These are phyloP conservation scores for Backusella circina DNA, from an alignment of 192 early-diverging fungal genomes.

Conservation along the genomic window DNA sequence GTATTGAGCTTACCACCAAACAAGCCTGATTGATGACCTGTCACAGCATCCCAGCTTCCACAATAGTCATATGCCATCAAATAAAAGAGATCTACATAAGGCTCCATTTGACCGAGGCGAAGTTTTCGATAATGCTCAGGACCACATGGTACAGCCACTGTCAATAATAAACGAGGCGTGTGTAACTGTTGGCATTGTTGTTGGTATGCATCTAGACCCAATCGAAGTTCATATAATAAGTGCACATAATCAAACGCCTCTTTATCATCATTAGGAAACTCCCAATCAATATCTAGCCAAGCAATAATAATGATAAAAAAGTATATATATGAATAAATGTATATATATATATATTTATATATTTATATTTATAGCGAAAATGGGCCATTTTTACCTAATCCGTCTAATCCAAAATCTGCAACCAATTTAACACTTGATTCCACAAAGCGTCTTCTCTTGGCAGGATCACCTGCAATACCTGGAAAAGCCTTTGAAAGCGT, in stretches of 20 bases:
- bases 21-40: constrained; percentile 90
- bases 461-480: constrained; percentile 46
- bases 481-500: constrained; percentile 72
- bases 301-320: too few relatives aligned
- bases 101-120: constrained; percentile 56
- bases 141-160: constrained; percentile 65
- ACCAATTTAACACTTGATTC: constrained; percentile 40
- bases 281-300: constrained; percentile 69
- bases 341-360: neutral
- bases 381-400: constrained; percentile 33
- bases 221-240: constrained; percentile 71
- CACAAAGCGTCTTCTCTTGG: constrained; percentile 58
- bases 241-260: constrained; percentile 79
- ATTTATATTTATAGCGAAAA: neutral
- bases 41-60: constrained; percentile 57
- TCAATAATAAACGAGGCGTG: constrained; percentile 54
- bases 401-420: constrained; percentile 50
- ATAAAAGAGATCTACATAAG: constrained; percentile 75
- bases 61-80: constrained; percentile 90
- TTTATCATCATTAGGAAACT: constrained; percentile 69
- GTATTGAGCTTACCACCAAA: constrained; percentile 56
- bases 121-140: constrained; percentile 59
- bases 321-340: too few relatives aligned
- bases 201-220: constrained; percentile 56
- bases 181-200: constrained; percentile 14